Evolutionary conservation across 148 eudicot genomes (phyloP).

Genomic region (Polygonum maritimum): DNA sequence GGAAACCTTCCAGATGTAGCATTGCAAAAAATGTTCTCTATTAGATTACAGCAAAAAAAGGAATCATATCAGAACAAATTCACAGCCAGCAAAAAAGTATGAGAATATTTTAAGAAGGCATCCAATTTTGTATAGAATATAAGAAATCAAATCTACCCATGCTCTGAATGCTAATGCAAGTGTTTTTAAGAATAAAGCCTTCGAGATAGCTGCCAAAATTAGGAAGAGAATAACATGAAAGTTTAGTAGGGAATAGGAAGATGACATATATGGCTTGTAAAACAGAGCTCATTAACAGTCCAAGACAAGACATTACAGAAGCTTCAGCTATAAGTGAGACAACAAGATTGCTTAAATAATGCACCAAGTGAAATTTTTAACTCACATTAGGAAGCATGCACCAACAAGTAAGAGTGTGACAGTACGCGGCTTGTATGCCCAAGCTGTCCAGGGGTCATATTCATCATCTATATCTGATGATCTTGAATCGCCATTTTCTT

Average conservation of each 20-base stretch:
- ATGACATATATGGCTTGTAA: not conserved
- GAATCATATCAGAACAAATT: slow-evolving; percentile 1
- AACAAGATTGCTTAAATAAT: not conserved
- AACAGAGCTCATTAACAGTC: not conserved
- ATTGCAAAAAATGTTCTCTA: slow-evolving; percentile 2
- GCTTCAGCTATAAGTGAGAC: not conserved
- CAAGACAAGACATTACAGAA: not conserved
- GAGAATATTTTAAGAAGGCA: not conserved
- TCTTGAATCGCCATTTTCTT: slow-evolving; percentile 49
- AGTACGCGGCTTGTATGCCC: slow-evolving; percentile 96
- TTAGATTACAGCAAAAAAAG: not conserved
- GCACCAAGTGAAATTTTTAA: slow-evolving; percentile 3
- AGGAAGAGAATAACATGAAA: not conserved
- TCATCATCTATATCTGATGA: slow-evolving; percentile 47
- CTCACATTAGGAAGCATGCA: slow-evolving; percentile 94
- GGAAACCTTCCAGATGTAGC: not conserved
- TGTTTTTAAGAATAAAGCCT: not conserved
- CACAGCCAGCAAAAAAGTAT: not conserved
- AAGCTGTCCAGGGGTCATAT: slow-evolving; percentile 97
- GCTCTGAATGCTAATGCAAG: not conserved
- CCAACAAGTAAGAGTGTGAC: slow-evolving; percentile 79
- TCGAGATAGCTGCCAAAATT: not conserved
- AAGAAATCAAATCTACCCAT: not conserved
- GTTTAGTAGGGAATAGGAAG: not conserved
- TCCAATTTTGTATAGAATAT: not conserved